Evolutionary conservation across 306 rosid species (phyloP), one percentile per base, ranked within the genome.

Genomic region (Malus fusca): DNA sequence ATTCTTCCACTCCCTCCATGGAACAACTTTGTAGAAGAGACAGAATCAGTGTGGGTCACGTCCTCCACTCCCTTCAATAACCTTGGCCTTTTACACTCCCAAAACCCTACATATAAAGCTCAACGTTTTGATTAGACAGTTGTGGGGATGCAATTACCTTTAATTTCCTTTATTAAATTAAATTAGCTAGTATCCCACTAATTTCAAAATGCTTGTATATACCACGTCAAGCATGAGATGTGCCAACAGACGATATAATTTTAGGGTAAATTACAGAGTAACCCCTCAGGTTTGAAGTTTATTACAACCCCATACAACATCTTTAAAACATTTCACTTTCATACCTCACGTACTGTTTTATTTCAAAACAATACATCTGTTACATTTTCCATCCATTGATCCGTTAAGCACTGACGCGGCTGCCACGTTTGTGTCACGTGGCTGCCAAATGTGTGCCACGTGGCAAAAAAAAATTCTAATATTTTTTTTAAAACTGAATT

Each of bases 81-180:
- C 55, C 33, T 15, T 68, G 1, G 42, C 56, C 26, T 11, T 62
- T 69, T 51, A 59, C 66, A 48, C 63, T 62, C 46, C 42, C 42
- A 37, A 66, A 61, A 59, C 82, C 82, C 73, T 65, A 72, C 55
- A 46, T 37, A 78, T 69, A n/a, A 55, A 84, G 31, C 61, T 78
- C 85, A 83, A 74, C 78, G 82, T 15, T 60, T 83, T 84, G 86
- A 91, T 87, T 78, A 85, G 89, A 84, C 87, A 74, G 46, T 75
- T 70, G 73, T 82, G 89, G 82, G 73, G 81, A 65, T 82, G 74
- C 31, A 66, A 37, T 14, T 30, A 77, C 74, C 84, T 85, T 85
- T 78, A 55, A 84, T 77, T 82, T 85, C 69, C 64, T 78, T 73
- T 64, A 31, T 72, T 48, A 59, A n/a, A 67, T 26, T 58, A 25